phyloP scores from a whole-genome alignment of 495 filamentous ascomycete genomes.

The Saxophila tyrrhenica region DNA sequence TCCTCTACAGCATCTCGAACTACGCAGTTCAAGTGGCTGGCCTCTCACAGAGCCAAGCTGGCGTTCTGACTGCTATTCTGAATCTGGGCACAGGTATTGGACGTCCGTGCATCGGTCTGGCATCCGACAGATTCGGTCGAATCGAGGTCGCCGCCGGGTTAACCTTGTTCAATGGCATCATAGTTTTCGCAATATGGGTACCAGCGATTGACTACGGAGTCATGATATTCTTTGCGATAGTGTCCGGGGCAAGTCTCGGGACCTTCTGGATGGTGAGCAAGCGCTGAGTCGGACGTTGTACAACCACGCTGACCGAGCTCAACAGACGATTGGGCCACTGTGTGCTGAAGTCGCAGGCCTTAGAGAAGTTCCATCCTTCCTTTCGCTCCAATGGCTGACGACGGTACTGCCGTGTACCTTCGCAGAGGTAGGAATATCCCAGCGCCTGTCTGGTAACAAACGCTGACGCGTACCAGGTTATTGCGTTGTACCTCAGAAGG shows the following conservation, averaged over 20 bases:
- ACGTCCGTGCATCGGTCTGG: slow-evolving; percentile 54
- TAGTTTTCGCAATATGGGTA: slow-evolving; percentile 58
- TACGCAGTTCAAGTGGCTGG: slow-evolving; percentile 51
- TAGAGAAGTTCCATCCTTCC: slow-evolving; percentile 53
- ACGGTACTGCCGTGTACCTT: background rate
- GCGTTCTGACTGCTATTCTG: slow-evolving; percentile 56
- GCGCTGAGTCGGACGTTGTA: too few species aligned
- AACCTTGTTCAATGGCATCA: slow-evolving; percentile 46
- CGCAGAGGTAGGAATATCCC: slow-evolving; percentile 1
- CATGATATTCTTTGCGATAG: slow-evolving; percentile 55
- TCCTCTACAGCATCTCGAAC: slow-evolving; percentile 39
- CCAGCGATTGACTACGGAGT: slow-evolving; percentile 50
- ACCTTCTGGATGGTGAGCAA: slow-evolving; percentile 49
- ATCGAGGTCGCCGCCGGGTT: slow-evolving; percentile 53
- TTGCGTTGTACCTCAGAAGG: slow-evolving; percentile 47
- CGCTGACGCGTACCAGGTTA: slow-evolving; percentile 60
- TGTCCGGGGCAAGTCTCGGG: slow-evolving; percentile 51
- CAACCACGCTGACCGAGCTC: background rate
- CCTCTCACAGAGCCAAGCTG: slow-evolving; percentile 53
- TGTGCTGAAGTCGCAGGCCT: slow-evolving; percentile 67
- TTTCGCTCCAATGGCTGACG: slow-evolving; percentile 25
- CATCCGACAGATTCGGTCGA: slow-evolving; percentile 52
- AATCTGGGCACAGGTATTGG: slow-evolving; percentile 55
- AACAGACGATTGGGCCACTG: slow-evolving; percentile 55
- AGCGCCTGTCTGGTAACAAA: too few species aligned